Conservation (phyloP, 805 yeast genomes). For the Wickerhamiella brachini region DNA sequence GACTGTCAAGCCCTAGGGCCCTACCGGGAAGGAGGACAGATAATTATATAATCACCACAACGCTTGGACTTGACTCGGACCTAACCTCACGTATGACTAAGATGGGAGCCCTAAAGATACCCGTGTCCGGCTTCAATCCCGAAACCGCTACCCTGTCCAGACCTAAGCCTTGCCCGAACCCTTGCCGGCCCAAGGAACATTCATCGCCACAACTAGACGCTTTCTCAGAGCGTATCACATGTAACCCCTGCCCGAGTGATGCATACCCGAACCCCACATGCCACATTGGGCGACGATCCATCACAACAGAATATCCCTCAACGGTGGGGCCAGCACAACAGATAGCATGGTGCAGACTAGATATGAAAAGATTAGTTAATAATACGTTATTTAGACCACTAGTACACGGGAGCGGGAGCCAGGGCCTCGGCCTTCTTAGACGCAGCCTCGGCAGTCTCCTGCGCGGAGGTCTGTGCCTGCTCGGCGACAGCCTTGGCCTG, state of each 20-base stretch:
- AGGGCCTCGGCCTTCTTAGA: background rate
- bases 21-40: too few species aligned
- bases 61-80: too few species aligned
- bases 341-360: too few species aligned
- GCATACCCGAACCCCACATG: background rate
- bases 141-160: background rate
- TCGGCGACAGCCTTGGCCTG: background rate
- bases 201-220: too few species aligned
- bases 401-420: conserved; percentile 1
- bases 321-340: background rate
- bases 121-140: too few species aligned
- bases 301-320: too few species aligned
- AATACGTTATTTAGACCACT: background rate
- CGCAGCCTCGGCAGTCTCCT: conserved; percentile 2
- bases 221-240: conserved; percentile 1
- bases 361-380: background rate
- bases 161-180: too few species aligned
- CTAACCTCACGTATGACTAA: too few species aligned
- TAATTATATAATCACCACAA: too few species aligned
- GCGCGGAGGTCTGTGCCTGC: background rate
- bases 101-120: background rate
- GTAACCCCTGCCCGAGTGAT: background rate
- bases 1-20: background rate
- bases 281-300: too few species aligned
- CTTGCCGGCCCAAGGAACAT: background rate